Evolutionary conservation across 768 basidiomycete genomes (phyloP).

Genomic region (Tulasnella sp.): DNA sequence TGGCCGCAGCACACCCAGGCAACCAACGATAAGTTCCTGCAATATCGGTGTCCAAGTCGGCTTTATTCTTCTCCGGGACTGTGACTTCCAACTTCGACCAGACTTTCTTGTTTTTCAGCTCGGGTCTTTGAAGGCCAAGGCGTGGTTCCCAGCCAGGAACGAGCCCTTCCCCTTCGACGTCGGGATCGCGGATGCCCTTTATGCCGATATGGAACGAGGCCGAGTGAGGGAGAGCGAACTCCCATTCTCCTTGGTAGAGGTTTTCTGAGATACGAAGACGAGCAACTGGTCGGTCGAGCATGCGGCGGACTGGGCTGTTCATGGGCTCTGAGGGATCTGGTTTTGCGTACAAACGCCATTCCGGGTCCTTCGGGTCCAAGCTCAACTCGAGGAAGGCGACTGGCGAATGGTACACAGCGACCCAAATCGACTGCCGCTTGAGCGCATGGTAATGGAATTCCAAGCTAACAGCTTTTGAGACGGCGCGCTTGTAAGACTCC

Average conservation of each 20-base stretch:
- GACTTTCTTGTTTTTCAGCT: conserved; percentile 63
- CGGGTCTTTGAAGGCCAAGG: conserved; percentile 63
- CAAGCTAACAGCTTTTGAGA: conserved; percentile 51
- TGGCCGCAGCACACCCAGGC: conserved; percentile 86
- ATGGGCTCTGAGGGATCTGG: conserved; percentile 65
- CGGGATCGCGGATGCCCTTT: conserved; percentile 44
- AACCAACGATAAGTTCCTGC: conserved; percentile 74
- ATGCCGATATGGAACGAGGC: conserved; percentile 58
- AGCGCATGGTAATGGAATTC: conserved; percentile 80
- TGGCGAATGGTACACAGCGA: conserved; percentile 70
- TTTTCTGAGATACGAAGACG: conserved; percentile 55
- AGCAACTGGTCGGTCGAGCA: conserved; percentile 70
- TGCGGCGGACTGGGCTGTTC: conserved; percentile 70
- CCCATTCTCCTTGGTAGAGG: conserved; percentile 68
- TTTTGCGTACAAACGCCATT: conserved; percentile 81
- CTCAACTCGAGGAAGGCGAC: conserved; percentile 68
- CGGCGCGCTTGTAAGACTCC: conserved; percentile 67
- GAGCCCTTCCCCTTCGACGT: conserved; percentile 42
- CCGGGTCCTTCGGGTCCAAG: conserved; percentile 68
- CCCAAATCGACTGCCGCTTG: conserved; percentile 87
- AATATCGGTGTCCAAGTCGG: conserved; percentile 69
- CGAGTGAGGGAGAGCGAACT: conserved; percentile 68
- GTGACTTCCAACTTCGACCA: conserved; percentile 61
- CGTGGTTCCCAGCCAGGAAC: conserved; percentile 83
- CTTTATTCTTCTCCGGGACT: conserved; percentile 46